Conservation (phyloP, 768 basidiomycete species). For the Panus rudis region DNA sequence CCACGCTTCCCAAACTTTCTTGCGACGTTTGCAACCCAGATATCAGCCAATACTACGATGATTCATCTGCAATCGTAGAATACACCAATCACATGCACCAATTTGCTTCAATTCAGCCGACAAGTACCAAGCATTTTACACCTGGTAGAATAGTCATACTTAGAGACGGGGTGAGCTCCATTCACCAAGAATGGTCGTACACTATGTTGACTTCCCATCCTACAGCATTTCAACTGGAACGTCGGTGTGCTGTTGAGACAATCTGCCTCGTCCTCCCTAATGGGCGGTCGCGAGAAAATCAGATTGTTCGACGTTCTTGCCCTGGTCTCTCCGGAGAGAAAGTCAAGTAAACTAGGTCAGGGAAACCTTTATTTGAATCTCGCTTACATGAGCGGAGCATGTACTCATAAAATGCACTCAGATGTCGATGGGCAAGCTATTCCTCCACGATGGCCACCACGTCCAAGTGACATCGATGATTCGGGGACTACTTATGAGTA, state of each 20-base stretch:
- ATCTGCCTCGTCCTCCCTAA: constrained; percentile 36
- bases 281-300: constrained; percentile 40
- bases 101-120: constrained; percentile 50
- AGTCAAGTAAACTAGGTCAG: constrained; percentile 41
- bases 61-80: constrained; percentile 51
- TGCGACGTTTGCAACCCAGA: constrained; percentile 67
- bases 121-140: constrained; percentile 60
- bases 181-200: not conserved
- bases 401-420: constrained; percentile 28
- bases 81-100: constrained; percentile 57
- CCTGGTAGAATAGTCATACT: constrained; percentile 80
- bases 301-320: constrained; percentile 66
- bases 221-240: constrained; percentile 69
- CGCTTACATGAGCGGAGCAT: no score
- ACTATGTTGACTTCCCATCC: constrained; percentile 1
- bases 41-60: constrained; percentile 73
- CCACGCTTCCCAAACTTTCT: constrained; percentile 52
- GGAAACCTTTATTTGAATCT: no score
- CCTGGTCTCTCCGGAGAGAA: constrained; percentile 56
- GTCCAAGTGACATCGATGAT: constrained; percentile 37
- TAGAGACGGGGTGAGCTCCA: constrained; percentile 66
- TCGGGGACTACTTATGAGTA: constrained; percentile 62
- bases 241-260: constrained; percentile 66
- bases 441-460: constrained; percentile 75
- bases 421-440: constrained; percentile 52